phyloP scores from a whole-genome alignment of 148 eudicot species.

The Arbutus unedo region DNA sequence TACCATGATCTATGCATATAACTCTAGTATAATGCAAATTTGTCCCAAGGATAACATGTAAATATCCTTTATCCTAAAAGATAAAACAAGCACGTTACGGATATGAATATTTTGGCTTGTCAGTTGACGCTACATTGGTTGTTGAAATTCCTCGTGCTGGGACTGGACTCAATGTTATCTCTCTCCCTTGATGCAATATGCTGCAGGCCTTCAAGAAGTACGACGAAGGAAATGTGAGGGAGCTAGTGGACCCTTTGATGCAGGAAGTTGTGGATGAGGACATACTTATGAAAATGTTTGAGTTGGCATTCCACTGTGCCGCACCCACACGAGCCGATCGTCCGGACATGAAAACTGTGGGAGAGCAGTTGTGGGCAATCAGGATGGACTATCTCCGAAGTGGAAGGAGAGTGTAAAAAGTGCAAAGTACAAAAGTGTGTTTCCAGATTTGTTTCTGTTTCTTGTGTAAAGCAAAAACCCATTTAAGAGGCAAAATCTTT shows the following conservation, averaged over 20 bases:
- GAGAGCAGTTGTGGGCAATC: constrained; percentile 75
- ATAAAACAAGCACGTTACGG: background rate
- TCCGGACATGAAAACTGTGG: constrained; percentile 82
- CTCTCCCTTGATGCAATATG: background rate
- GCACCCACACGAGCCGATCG: constrained; percentile 82
- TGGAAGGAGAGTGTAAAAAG: constrained; percentile 30
- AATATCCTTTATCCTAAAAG: background rate
- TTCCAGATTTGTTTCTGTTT: background rate
- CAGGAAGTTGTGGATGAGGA: constrained; percentile 47
- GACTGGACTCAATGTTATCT: background rate
- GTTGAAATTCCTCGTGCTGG: background rate
- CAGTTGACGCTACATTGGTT: background rate
- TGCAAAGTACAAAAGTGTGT: background rate
- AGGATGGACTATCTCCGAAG: constrained; percentile 62
- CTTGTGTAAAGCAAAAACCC: constrained; percentile 1
- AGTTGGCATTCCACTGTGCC: constrained; percentile 73
- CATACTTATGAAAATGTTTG: constrained; percentile 60
- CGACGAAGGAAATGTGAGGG: constrained; percentile 53
- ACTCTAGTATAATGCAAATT: background rate
- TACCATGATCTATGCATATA: background rate
- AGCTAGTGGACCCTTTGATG: constrained; percentile 68
- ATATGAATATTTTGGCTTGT: background rate
- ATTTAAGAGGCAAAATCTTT: background rate
- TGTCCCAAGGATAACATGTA: background rate
- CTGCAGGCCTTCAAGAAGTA: constrained; percentile 67